Evolutionary conservation across 2,329 filamentous ascomycete genomes (phyloP), one percentile per base, ranked within the genome.

Genomic region (Botrytis cinerea): DNA sequence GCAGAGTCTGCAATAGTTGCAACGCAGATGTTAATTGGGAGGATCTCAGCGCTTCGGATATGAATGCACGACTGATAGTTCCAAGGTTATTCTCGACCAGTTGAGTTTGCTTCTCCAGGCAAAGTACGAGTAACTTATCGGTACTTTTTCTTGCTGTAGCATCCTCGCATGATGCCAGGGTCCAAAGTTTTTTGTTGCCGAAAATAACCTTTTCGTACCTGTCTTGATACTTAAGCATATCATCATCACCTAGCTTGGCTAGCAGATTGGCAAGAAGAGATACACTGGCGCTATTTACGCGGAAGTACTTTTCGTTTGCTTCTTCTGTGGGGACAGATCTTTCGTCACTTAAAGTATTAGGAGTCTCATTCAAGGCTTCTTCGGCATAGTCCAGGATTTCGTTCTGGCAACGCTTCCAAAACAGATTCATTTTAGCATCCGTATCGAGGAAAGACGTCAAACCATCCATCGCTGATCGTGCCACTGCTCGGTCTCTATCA

Each of bases 311-410:
- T 28, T 92, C 89, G 77, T 94, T 89, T 6, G 94, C 91, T 81
- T 99, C 96, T 77, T 98, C 95, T 14, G 88, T 84, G 74, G 90
- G 96, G 5, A 94, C 93, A 0, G 90, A 93, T 38, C 95, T 88
- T 82, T 97, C 93, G 80, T 99, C 96, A 80, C 95, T 98, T 51
- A 99, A 85, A 0, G 93, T 97, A 51, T 91, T 87, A 4, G 91
- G 83, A 0, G 92, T 95, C 82, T 99, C 96, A 71, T 91, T 89
- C 60, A 96, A 88, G 8, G 94, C 93, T 79, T 93, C 90, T 73
- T 88, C 89, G 73, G 94, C 93, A 82, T 94, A 98, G 68, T 94
- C 90, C 73, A 98, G 84, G 60, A 98, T 94, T 45, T 92, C 88
- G 10, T 86, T 84, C 80, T 97, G 94, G 79, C 95, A 98, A 71